Conservation (phyloP, 805 yeast species). For the Lipomyces sp. region DNA sequence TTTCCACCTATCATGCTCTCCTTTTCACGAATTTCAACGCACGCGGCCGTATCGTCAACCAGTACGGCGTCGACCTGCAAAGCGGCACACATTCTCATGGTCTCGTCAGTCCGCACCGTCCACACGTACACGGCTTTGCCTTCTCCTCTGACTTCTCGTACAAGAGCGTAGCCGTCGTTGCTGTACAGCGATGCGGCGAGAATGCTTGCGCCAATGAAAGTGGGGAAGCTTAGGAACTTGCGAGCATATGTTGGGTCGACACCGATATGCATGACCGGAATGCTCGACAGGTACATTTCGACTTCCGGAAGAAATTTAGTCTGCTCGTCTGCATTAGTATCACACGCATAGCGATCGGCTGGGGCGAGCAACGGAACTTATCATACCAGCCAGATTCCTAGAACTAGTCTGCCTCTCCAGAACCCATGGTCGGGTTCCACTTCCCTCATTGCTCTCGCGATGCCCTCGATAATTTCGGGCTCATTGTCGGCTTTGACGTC, state of each 20-base stretch:
- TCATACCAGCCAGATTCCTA: conserved; percentile 55
- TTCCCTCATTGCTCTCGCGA: conserved; percentile 15
- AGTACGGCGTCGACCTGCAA: conserved; percentile 43
- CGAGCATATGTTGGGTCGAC: conserved; percentile 18
- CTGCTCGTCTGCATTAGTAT: not conserved
- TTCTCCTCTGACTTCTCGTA: conserved; percentile 49
- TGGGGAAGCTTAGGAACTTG: conserved; percentile 11
- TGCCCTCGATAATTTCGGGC: conserved; percentile 15
- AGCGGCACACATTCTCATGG: conserved; percentile 41
- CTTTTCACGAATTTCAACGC: not conserved
- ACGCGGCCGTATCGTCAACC: conserved; percentile 41
- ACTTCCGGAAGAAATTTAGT: conserved; percentile 34
- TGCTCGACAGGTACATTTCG: conserved; percentile 39
- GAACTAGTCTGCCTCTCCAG: conserved; percentile 48
- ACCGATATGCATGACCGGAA: conserved; percentile 37
- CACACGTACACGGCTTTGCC: conserved; percentile 49
- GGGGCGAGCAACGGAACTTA: too few species aligned
- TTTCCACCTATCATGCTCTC: not conserved
- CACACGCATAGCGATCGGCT: too few species aligned
- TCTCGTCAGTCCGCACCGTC: conserved; percentile 48
- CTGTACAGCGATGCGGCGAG: conserved; percentile 33
- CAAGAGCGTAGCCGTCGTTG: conserved; percentile 32
- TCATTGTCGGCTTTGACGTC: conserved; percentile 27
- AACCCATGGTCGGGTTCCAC: conserved; percentile 42
- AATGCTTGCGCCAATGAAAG: conserved; percentile 18